Conservation (phyloP, 2,329 filamentous ascomycete species). For the Cladosporium velox region DNA sequence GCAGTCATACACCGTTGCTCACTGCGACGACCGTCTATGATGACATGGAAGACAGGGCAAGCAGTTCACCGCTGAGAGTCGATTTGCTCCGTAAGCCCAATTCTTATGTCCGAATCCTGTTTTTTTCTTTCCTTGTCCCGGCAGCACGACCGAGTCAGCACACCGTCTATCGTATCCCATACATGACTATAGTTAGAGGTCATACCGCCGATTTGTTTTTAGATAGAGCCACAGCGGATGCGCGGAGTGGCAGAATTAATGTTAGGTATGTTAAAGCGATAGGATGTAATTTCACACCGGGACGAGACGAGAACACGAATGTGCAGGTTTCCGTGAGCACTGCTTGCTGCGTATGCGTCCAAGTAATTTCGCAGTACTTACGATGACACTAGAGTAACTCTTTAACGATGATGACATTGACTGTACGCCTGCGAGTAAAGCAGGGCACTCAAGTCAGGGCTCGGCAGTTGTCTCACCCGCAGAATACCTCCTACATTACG, state of each 20-base stretch:
- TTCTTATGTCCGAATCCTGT: conserved; percentile 1
- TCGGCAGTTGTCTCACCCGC: conserved; percentile 10
- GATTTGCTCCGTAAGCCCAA: conserved; percentile 10
- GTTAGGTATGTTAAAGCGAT: neutral
- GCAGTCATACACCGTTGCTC: neutral
- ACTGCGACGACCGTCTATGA: neutral
- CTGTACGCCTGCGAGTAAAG: neutral
- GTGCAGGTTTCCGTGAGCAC: neutral
- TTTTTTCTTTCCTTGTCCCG: neutral
- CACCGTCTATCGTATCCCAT: conserved; percentile 13
- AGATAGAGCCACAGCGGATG: neutral
- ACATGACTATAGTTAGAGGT: conserved; percentile 17
- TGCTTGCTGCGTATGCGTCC: neutral
- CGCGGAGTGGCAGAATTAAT: neutral
- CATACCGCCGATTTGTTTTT: neutral
- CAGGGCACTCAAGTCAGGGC: neutral
- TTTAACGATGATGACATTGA: conserved; percentile 2
- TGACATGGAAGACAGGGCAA: conserved; percentile 10
- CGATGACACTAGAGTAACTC: neutral
- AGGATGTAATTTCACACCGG: neutral
- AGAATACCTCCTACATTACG: neutral
- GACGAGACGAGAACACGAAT: neutral
- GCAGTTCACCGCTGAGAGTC: neutral
- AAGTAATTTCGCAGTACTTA: neutral
- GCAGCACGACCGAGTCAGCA: conserved; percentile 5